Conservation (phyloP, 2,329 filamentous ascomycete genomes). For the Penicillium sp. region DNA sequence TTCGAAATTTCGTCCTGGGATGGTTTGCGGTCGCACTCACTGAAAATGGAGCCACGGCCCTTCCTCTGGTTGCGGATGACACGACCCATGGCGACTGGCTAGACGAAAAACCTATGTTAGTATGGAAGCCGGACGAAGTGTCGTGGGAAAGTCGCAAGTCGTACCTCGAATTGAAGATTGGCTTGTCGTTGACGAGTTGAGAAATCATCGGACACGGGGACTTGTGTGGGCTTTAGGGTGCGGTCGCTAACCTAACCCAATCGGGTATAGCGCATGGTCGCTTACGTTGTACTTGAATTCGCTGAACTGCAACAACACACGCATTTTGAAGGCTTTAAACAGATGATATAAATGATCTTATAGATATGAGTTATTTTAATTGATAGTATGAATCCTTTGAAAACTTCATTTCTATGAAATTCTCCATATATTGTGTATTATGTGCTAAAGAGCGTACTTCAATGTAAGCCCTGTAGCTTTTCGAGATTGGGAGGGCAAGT, state of each 20-base stretch:
- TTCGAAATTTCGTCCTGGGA: constrained; percentile 19
- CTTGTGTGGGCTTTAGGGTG: constrained; percentile 48
- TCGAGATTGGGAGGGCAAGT: neutral
- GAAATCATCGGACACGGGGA: constrained; percentile 41
- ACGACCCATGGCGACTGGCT: constrained; percentile 59
- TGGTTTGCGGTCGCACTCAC: constrained; percentile 52
- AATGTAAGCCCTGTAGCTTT: constrained; percentile 2
- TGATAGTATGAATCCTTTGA: too few relatives aligned
- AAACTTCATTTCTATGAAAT: too few relatives aligned
- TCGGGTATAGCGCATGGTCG: constrained; percentile 32
- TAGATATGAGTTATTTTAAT: neutral
- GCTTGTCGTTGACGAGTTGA: constrained; percentile 45
- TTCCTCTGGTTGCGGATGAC: constrained; percentile 77
- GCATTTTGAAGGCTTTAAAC: neutral
- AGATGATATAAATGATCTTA: neutral
- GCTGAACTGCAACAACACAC: neutral
- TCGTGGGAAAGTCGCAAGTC: constrained; percentile 35
- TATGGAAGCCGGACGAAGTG: constrained; percentile 29
- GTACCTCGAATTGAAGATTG: constrained; percentile 47
- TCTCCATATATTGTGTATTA: neutral
- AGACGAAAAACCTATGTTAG: constrained; percentile 36
- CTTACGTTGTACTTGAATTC: constrained; percentile 9
- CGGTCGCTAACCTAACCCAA: constrained; percentile 47
- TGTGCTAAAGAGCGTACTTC: neutral
- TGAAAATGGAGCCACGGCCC: constrained; percentile 77